Evolutionary conservation across 75 land plant genomes (phyloP), one percentile per base, ranked within the genome.

Genomic region (Sequoiadendron giganteum): DNA sequence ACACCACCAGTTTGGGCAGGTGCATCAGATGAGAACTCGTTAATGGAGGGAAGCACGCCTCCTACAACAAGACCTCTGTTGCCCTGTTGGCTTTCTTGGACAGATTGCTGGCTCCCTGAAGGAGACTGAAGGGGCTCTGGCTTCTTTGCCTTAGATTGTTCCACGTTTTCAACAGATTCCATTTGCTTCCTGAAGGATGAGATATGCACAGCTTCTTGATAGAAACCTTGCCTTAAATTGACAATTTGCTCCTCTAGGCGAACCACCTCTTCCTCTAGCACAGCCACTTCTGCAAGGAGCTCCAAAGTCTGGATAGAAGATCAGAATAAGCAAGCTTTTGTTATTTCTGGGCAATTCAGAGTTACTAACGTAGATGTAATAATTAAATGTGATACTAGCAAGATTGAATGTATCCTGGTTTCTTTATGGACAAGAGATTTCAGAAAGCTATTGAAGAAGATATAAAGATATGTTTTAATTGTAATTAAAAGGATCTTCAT

Each of bases 221-320:
- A 87, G 40, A 97, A 79, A 58, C 85, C 86, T 78, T 91, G 87
- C 83, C 91, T 92, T 86, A 97, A 86, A 42, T 90, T 90, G 18
- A 93, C 90, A 48, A 97, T 90, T 88, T 91, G 92, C 78, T 93
- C 93, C 80, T 97, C 98, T 10, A 97, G 89, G 79, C 87, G 89
- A 84, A 87, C 61, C 7, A 97, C 95, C 89, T 97, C 98, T 88
- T 96, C 95, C 88, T 97, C 98, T 78, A 96, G 90, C 85, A 92
- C 88, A 88, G 94, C 95, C 28, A 97, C 85, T 89, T 97, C 99
- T 48, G 90, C 93, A 28, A 97, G 91, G 61, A 97, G 95, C 87
- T 89, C 89, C 86, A 92, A 90, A 9, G 92, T 93, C 99, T 97
- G 92, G 90, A 91, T 38, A 43, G 21, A 79, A 25, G 54, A 86